A percentile compares a stretch with the other conserved stretches of the same genome.
These are phyloP conservation scores for Alternaria sp. DNA, from an alignment of 2,329 filamentous ascomycete species.

Conservation along the genomic window DNA sequence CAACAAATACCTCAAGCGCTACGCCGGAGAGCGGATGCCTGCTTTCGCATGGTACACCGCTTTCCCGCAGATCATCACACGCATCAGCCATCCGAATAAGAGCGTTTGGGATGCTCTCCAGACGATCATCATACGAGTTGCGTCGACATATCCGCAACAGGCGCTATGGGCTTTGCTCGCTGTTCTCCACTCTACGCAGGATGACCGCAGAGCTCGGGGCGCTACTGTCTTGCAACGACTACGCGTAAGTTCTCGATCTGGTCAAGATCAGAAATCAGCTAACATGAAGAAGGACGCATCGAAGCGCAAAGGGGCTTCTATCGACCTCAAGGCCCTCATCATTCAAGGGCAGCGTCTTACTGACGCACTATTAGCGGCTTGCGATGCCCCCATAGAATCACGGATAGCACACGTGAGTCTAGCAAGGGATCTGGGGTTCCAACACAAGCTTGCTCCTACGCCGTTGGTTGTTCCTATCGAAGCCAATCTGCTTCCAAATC, in stretches of 20 bases:
- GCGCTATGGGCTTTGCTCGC: slow-evolving; percentile 90
- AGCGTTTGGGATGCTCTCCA: slow-evolving; percentile 79
- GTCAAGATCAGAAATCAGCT: slow-evolving; percentile 29
- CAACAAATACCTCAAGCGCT: slow-evolving; percentile 77
- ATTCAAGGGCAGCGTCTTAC: slow-evolving; percentile 81
- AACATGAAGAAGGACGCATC: slow-evolving; percentile 55
- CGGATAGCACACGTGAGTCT: slow-evolving; percentile 77
- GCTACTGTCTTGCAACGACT: slow-evolving; percentile 50
- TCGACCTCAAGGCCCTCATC: slow-evolving; percentile 75
- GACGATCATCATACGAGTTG: slow-evolving; percentile 84
- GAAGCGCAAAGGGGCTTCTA: slow-evolving; percentile 59
- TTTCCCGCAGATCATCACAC: slow-evolving; percentile 91
- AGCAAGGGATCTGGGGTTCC: slow-evolving; percentile 79
- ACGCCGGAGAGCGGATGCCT: slow-evolving; percentile 70
- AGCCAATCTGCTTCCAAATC: slow-evolving; percentile 77
- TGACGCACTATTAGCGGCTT: slow-evolving; percentile 79
- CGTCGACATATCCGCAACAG: slow-evolving; percentile 85
- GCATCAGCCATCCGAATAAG: slow-evolving; percentile 84
- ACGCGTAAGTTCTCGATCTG: slow-evolving; percentile 32
- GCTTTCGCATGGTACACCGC: slow-evolving; percentile 82
- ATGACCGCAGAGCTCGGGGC: slow-evolving; percentile 68
- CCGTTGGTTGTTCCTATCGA: slow-evolving; percentile 89
- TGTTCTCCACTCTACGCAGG: slow-evolving; percentile 79
- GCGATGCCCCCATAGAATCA: slow-evolving; percentile 77
- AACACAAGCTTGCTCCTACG: slow-evolving; percentile 80